phyloP scores from a whole-genome alignment of 2,329 filamentous ascomycete genomes.

The Fusarium nurragi region DNA sequence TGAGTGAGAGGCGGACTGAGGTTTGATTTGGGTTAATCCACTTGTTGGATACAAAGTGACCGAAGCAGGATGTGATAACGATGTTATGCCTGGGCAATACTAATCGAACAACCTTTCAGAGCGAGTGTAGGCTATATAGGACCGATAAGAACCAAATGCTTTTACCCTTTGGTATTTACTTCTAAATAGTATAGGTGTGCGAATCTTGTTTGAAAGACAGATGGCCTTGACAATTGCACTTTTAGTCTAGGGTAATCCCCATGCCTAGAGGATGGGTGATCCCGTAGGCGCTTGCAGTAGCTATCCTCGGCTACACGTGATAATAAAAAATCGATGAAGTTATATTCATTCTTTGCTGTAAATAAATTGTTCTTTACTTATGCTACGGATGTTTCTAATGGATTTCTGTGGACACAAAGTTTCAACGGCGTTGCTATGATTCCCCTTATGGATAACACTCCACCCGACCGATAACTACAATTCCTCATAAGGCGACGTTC shows the following conservation, averaged over 20 bases:
- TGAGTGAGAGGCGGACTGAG: too few species aligned
- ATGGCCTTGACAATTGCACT: neutral
- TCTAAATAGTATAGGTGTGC: too few species aligned
- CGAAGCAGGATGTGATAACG: constrained; percentile 17
- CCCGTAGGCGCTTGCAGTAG: neutral
- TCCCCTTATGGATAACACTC: neutral
- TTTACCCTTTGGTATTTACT: too few species aligned
- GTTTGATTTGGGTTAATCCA: too few species aligned
- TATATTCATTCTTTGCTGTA: neutral
- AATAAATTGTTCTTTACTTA: neutral
- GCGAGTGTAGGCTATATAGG: too few species aligned
- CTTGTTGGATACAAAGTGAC: too few species aligned
- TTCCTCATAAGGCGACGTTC: neutral
- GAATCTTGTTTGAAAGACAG: neutral
- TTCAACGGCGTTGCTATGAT: constrained; percentile 3
- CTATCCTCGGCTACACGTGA: neutral
- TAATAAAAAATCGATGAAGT: neutral
- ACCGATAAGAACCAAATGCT: too few species aligned
- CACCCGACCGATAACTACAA: neutral
- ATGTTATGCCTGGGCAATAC: neutral
- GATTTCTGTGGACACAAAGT: neutral
- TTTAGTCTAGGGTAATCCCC: neutral
- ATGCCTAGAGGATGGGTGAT: neutral
- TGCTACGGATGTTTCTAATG: neutral
- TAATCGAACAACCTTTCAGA: neutral